Percentiles rank a stretch among this genome's conserved stretches.
Evolutionary conservation across 2,329 filamentous ascomycete species (phyloP).

Genomic region (Ceratocystis cubensis): DNA sequence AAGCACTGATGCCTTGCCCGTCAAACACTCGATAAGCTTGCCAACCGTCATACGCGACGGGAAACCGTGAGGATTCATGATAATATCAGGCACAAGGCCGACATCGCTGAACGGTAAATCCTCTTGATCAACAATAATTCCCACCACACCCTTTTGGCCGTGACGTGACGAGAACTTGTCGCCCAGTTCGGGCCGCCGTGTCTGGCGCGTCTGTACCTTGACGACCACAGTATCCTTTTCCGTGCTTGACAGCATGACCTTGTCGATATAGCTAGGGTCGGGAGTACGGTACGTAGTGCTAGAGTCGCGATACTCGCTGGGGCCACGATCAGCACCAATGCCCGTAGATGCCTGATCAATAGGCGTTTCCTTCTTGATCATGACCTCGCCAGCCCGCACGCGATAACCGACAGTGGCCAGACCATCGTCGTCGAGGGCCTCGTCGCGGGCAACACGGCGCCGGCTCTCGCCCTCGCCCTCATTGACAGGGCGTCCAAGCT

Average conservation of each 20-base stretch:
- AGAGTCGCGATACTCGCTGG: conserved; percentile 53
- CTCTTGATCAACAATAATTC: conserved; percentile 90
- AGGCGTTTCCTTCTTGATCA: conserved; percentile 81
- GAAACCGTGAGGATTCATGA: conserved; percentile 99
- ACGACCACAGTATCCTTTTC: conserved; percentile 76
- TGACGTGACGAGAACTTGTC: conserved; percentile 99
- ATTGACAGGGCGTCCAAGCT: conserved; percentile 45
- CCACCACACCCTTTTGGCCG: conserved; percentile 95
- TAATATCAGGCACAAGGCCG: conserved; percentile 91
- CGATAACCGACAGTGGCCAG: conserved; percentile 75
- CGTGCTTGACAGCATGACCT: conserved; percentile 84
- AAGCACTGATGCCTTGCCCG: conserved; percentile 84
- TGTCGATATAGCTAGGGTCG: conserved; percentile 84
- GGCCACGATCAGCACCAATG: conserved; percentile 53
- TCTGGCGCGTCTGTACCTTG: conserved; percentile 95
- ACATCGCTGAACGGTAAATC: conserved; percentile 92
- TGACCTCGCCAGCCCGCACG: conserved; percentile 67
- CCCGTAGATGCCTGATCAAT: conserved; percentile 62
- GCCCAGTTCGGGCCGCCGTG: conserved; percentile 81
- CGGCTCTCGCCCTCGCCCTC: conserved; percentile 50
- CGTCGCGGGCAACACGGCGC: conserved; percentile 53
- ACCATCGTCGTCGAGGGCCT: conserved; percentile 70
- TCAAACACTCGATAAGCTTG: conserved; percentile 89
- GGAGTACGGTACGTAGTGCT: conserved; percentile 68
- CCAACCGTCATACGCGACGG: conserved; percentile 98